phyloP scores from a whole-genome alignment of 2,329 filamentous ascomycete genomes.

The Hirsutella thompsonii region DNA sequence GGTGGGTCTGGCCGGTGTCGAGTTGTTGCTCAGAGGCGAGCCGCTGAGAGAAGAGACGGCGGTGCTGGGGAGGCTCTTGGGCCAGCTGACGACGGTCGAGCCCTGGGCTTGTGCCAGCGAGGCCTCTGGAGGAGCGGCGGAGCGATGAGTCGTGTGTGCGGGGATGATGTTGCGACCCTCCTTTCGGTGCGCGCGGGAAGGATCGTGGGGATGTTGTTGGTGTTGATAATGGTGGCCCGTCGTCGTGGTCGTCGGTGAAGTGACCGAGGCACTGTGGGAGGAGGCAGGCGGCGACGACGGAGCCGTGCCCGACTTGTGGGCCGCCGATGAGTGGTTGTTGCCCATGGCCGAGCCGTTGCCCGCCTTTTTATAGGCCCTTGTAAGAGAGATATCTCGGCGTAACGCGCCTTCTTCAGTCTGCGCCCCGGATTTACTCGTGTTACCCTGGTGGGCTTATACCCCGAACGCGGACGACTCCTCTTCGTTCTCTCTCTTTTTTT shows the following conservation, averaged over 20 bases:
- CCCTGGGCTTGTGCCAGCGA: conserved; percentile 48
- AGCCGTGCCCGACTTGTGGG: conserved; percentile 14
- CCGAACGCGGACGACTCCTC: too few species aligned
- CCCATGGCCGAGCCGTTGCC: conserved; percentile 14
- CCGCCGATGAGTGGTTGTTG: conserved; percentile 24
- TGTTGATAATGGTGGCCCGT: conserved; percentile 6
- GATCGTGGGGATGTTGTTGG: conserved; percentile 10
- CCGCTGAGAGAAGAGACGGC: conserved; percentile 35
- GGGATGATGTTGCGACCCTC: conserved; percentile 36
- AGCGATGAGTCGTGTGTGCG: conserved; percentile 40
- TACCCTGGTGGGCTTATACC: too few species aligned
- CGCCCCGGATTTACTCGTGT: too few species aligned
- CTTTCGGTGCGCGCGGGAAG: conserved; percentile 19
- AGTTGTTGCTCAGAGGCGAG: conserved; percentile 28
- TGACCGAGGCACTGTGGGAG: conserved; percentile 11
- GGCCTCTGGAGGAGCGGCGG: conserved; percentile 46
- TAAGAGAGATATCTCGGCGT: too few species aligned
- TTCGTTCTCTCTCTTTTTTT: too few species aligned
- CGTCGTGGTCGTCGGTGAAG: conserved; percentile 4
- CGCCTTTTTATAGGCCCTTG: neutral
- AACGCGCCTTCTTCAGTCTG: too few species aligned
- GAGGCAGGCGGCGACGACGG: conserved; percentile 16
- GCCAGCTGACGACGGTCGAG: conserved; percentile 34
- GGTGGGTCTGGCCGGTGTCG: conserved; percentile 13
- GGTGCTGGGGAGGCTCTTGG: conserved; percentile 33